Evolutionary conservation across 352 stramenopile genomes (phyloP).

Genomic region (Phytophthora pluvialis): DNA sequence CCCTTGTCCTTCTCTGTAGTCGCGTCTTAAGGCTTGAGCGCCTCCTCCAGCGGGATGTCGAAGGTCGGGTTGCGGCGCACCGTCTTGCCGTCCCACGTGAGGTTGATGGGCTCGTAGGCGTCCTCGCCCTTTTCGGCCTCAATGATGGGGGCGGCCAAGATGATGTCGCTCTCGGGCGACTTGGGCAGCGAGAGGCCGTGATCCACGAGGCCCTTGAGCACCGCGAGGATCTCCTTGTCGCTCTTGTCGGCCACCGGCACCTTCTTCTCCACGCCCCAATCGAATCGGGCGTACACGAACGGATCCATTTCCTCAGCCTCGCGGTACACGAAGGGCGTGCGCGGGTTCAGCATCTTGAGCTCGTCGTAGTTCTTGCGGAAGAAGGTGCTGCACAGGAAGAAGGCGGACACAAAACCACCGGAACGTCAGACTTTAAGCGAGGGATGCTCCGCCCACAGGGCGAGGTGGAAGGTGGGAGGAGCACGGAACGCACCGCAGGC

Average conservation of each 20-base stretch:
- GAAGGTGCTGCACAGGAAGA: conserved; percentile 57
- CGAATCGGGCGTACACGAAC: conserved; percentile 89
- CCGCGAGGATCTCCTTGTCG: conserved; percentile 79
- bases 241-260: conserved; percentile 84
- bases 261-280: conserved; percentile 88
- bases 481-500: conserved; percentile 63
- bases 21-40: conserved; percentile 54
- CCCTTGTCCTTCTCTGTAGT: conserved; percentile 9
- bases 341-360: conserved; percentile 90
- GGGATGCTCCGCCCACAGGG: neutral
- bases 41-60: conserved; percentile 76
- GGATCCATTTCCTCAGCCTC: conserved; percentile 88
- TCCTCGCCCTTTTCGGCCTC: conserved; percentile 68
- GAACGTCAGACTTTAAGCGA: conserved; percentile 7
- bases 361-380: conserved; percentile 90
- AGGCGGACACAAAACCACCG: conserved; percentile 5
- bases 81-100: conserved; percentile 85
- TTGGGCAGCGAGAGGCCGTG: conserved; percentile 77
- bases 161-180: conserved; percentile 86
- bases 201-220: conserved; percentile 82
- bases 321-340: conserved; percentile 85
- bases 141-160: conserved; percentile 78
- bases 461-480: neutral
- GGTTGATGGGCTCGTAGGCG: conserved; percentile 83
- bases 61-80: conserved; percentile 86